phyloP scores from a whole-genome alignment of 495 filamentous ascomycete species.

The Neurospora sublineolata region DNA sequence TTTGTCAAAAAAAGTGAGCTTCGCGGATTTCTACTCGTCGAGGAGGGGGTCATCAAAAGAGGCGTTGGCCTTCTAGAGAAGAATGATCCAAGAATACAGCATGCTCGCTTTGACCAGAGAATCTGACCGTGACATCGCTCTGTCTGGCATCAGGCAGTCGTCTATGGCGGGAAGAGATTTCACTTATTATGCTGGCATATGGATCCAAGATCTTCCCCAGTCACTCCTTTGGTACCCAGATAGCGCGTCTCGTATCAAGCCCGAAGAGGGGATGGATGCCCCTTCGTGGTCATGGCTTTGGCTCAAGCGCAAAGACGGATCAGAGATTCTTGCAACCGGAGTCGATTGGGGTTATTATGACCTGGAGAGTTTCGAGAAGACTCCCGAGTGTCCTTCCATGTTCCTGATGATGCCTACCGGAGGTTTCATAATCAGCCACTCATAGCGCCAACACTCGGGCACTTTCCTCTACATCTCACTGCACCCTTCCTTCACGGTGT shows the following conservation, averaged over 20 bases:
- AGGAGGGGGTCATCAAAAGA: background rate
- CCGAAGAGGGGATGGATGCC: background rate
- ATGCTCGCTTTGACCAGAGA: background rate
- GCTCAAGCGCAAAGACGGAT: background rate
- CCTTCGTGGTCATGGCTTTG: background rate
- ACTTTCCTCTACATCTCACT: background rate
- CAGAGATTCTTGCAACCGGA: accelerated
- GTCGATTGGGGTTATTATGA: background rate
- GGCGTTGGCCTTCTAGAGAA: background rate
- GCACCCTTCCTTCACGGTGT: background rate
- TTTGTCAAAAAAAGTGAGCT: background rate
- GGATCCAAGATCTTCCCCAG: slow-evolving; percentile 5
- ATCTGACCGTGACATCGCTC: background rate
- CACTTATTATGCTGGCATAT: slow-evolving; percentile 7
- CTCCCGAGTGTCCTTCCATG: background rate
- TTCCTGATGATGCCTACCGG: background rate
- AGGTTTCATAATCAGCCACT: background rate
- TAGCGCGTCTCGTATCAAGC: too few relatives aligned
- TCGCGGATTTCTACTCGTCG: background rate
- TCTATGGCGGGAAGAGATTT: background rate
- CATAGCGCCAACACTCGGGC: background rate
- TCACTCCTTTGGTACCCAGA: background rate
- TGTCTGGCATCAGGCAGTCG: background rate
- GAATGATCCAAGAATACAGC: background rate
- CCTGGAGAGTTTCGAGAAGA: background rate